These are phyloP conservation scores for Vaccinium corymbosum DNA, from an alignment of 148 eudicot species.

Conservation along the genomic window DNA sequence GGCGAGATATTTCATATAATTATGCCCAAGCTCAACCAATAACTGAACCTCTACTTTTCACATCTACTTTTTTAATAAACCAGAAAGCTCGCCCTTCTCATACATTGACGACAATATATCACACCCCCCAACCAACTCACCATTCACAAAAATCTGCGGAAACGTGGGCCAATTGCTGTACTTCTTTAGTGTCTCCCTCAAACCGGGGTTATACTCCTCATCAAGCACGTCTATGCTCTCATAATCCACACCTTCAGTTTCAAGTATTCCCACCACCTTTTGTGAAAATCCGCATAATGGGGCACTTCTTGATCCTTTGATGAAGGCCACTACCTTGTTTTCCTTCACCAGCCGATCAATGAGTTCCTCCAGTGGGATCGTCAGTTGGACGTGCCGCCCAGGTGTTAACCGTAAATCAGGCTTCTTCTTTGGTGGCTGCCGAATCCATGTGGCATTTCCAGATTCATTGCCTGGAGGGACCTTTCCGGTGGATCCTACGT, in stretches of 20 bases:
- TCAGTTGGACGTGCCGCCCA: conserved; percentile 67
- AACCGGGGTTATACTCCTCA: conserved; percentile 71
- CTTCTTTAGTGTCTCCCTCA: conserved; percentile 75
- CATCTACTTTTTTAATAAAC: conserved; percentile 40
- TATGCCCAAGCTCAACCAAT: background rate
- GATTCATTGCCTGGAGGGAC: conserved; percentile 86
- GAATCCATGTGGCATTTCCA: conserved; percentile 82
- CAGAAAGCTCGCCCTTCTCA: conserved; percentile 80
- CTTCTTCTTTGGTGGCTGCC: conserved; percentile 70
- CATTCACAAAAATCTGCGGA: conserved; percentile 84
- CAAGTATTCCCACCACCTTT: conserved; percentile 76
- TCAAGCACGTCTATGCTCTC: conserved; percentile 93
- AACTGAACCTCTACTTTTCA: background rate
- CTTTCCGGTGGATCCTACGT: conserved; percentile 72
- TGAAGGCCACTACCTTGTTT: conserved; percentile 91
- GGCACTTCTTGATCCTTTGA: conserved; percentile 87
- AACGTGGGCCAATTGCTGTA: conserved; percentile 98
- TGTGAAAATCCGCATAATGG: conserved; percentile 93
- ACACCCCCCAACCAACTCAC: conserved; percentile 93
- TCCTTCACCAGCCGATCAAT: conserved; percentile 84
- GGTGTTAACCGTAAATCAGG: conserved; percentile 81
- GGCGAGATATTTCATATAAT: background rate
- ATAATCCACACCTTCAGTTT: conserved; percentile 71
- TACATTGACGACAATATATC: conserved; percentile 90
- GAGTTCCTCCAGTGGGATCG: conserved; percentile 79